Evolutionary conservation across 805 yeast species (phyloP).

Genomic region (Barnettozyma pratensis): DNA sequence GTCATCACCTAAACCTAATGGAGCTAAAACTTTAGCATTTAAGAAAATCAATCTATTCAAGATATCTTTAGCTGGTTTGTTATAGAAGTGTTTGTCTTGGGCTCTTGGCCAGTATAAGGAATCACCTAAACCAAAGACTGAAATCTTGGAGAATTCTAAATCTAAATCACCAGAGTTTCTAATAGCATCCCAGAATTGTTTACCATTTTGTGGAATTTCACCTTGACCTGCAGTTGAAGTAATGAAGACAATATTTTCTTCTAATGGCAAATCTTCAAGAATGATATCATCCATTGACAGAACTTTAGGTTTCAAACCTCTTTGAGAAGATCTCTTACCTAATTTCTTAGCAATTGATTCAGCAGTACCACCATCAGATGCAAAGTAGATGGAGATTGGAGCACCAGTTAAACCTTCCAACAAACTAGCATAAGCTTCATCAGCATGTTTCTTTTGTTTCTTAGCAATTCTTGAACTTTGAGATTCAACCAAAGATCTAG

Average conservation of each 20-base stretch:
- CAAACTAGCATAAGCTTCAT: constrained; percentile 68
- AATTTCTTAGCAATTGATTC: constrained; percentile 73
- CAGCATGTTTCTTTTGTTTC: constrained; percentile 62
- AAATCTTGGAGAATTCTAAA: constrained; percentile 58
- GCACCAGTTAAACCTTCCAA: constrained; percentile 90
- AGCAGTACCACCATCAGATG: constrained; percentile 90
- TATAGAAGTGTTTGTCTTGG: constrained; percentile 90
- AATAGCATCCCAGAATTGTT: constrained; percentile 68
- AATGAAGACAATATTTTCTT: constrained; percentile 47
- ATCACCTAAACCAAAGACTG: constrained; percentile 90
- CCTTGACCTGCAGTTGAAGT: constrained; percentile 97
- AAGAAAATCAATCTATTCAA: constrained; percentile 56
- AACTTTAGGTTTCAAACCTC: constrained; percentile 44
- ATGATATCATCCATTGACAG: constrained; percentile 58
- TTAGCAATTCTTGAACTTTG: constrained; percentile 57
- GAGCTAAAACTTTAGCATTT: constrained; percentile 70
- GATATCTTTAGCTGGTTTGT: constrained; percentile 82
- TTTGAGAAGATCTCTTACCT: constrained; percentile 51
- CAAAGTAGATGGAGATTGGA: constrained; percentile 70
- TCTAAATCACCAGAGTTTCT: constrained; percentile 65
- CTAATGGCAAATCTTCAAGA: constrained; percentile 47
- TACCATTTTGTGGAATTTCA: constrained; percentile 77
- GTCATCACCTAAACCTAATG: constrained; percentile 90
- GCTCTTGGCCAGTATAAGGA: constrained; percentile 97
- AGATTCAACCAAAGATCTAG: constrained; percentile 62